Evolutionary conservation across 164 flowering plant genomes (phyloP).

Genomic region (Vitis vinifera): DNA sequence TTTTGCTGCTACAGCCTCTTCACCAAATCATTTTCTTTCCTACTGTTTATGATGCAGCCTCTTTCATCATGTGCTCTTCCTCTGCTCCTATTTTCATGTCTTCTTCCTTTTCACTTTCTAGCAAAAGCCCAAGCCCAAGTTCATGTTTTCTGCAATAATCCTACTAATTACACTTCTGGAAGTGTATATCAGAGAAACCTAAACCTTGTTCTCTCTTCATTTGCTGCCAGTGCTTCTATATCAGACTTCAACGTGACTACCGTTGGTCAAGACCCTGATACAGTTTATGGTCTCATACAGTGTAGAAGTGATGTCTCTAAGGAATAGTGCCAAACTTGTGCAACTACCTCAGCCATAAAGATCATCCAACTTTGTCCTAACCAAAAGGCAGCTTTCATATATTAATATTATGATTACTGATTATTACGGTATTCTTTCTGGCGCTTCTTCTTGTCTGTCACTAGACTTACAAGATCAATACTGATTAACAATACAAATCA

Average conservation of each 20-base stretch:
- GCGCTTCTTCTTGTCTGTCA: slow-evolving; percentile 12
- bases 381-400: slow-evolving; percentile 8
- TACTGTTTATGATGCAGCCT: not conserved
- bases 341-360: not conserved
- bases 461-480: not conserved
- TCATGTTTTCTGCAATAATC: not conserved
- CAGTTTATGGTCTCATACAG: slow-evolving; percentile 14
- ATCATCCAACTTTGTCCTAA: slow-evolving; percentile 6
- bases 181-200: slow-evolving; percentile 10
- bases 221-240: slow-evolving; percentile 14
- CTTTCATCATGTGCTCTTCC: not conserved
- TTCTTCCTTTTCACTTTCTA: not conserved
- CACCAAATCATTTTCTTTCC: not conserved
- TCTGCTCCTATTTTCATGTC: not conserved
- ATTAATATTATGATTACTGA: not conserved
- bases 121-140: not conserved
- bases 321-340: slow-evolving; percentile 17
- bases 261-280: slow-evolving; percentile 7
- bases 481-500: too few relatives aligned
- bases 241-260: not conserved
- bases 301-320: slow-evolving; percentile 6
- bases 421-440: slow-evolving; percentile 7
- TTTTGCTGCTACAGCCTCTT: not conserved
- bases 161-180: slow-evolving; percentile 10
- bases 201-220: slow-evolving; percentile 5